Evolutionary conservation across 352 stramenopile genomes (phyloP).

Genomic region (Phytophthora kernoviae): DNA sequence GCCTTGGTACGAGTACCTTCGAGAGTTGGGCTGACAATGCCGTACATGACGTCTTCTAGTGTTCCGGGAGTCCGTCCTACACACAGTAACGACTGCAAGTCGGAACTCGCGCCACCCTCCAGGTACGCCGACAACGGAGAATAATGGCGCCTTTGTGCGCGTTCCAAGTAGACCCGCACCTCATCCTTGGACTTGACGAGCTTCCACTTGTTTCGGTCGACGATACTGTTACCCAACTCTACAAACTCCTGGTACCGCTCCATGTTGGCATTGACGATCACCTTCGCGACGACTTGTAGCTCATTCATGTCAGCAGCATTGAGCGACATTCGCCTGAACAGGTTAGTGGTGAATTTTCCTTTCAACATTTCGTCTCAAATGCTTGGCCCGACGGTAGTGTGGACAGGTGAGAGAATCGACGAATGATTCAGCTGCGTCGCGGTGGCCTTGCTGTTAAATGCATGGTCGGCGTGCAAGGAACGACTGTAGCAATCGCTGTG

Average conservation of each 20-base stretch:
- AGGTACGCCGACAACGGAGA: neutral
- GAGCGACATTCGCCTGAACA: constrained; percentile 24
- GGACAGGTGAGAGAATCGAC: constrained; percentile 3
- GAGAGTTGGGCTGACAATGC: constrained; percentile 31
- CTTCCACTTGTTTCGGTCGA: constrained; percentile 35
- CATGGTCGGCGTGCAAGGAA: too few relatives aligned
- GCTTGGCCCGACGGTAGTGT: neutral
- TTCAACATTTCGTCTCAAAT: constrained; percentile 13
- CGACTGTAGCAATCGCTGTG: too few relatives aligned
- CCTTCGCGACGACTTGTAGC: constrained; percentile 22
- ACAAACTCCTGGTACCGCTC: constrained; percentile 37
- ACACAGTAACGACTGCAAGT: constrained; percentile 27
- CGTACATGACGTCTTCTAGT: constrained; percentile 41
- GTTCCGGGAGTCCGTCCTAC: constrained; percentile 30
- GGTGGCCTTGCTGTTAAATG: neutral
- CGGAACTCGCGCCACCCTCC: constrained; percentile 1
- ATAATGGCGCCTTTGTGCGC: neutral
- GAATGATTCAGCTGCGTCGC: constrained; percentile 12
- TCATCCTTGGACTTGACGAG: constrained; percentile 26
- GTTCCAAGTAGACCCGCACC: constrained; percentile 26
- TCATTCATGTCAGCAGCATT: constrained; percentile 17
- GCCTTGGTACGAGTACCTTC: constrained; percentile 36
- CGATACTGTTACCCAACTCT: constrained; percentile 16
- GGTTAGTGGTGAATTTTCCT: constrained; percentile 24
- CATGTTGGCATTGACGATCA: constrained; percentile 24